Base-by-base conservation (phyloP, 805 yeast species). In the Yamadazyma endophytica region DNA sequence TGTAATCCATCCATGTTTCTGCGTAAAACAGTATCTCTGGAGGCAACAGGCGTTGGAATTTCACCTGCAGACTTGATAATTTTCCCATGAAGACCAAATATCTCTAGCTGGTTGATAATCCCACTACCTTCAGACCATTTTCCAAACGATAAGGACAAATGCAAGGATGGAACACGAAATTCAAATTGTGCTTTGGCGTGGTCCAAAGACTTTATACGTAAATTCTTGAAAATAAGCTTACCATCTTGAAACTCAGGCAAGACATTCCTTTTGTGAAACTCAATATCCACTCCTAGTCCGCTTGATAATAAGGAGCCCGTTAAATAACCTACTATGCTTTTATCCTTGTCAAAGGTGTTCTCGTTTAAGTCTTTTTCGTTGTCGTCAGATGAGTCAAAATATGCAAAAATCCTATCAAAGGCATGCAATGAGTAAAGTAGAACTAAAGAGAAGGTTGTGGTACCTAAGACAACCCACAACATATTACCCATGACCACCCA, bases 61-160 rank as follows among this genome's bases (percentile, higher is more conserved):
- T 21, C 28, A 25, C 21, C 24, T 4, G 26, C n/a, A 14, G 24
- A 17, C 47, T 52, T 47, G 17, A 30, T 34, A 6, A 60, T 42
- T 24, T 52, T 50, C 7, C 77, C 80, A 18, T 53, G 52, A 43
- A 73, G 43, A 1, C 81, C 81, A 24, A 51, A 60, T 5, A 75
- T 50, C 33, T 72, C 74, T 29, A 74, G 46, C 34, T 70, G 72
- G 26, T 69, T 46, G 17, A 75, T 68, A 16, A 75, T 48, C 2
- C 81, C 81, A 28, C 61, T 60, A 0, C 80, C 79, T 35, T 68
- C 70, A 24, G 69, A 62, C 79, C 79, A 75, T 46, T 75, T 75
- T 24, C 65, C 58, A 36, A 75, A 70, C 1, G 75, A 67, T 7
- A 75, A 50, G 0, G 73, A 61, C 16, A 74, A 42, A 26, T 66